Base-by-base conservation (phyloP, 2,329 filamentous ascomycete species). In the Scleromitrula shiraiana region DNA sequence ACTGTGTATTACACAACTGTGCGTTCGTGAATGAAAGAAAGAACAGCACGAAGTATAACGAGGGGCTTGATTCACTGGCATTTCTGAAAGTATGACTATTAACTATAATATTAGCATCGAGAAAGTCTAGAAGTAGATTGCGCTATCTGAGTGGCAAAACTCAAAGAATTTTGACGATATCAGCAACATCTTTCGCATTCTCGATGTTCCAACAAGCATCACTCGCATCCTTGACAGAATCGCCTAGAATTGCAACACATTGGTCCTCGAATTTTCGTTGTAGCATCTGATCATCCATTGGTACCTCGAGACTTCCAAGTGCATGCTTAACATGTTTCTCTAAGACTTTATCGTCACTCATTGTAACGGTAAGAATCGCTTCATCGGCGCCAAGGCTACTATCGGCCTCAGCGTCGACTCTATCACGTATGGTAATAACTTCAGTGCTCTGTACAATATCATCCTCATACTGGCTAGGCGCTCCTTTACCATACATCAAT, bases 221-320 rank as follows among this genome's bases (percentile, higher is more conserved):
- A 50, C 65, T 67, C 4, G 66, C 67, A 20, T 56, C 63, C 24
- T 63, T 57, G 0, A 66, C 65, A 27, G 60, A 59, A 3, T 60
- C 44, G 0, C 71, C 72, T n/a, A 76, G 56, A 17, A 73, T 65
- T 2, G 62, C 55, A 5, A 59, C 52, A 27, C 67, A 68, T 52
- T 77, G 73, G 52, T 73, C 71, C 19, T 71, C 49, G 43, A 77
- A 77, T 57, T 77, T 78, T 41, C 63, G 66, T 48, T 66, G 63
- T 27, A 77, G 54, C 49, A 73, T 66, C 1, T 59, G 59, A 46
- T 72, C 67, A 4, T 64, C 70, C 66, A 77, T 65, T 0, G 73
- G 72, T 14, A 68, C 67, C 49, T 72, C 64, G 29, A 75, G 53
- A 52, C 71, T 76, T 2, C 74, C 74, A 33, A 76, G 64, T 3